Base-by-base conservation (phyloP, 1,139 yeast species). In the Pichia norvegensis region DNA sequence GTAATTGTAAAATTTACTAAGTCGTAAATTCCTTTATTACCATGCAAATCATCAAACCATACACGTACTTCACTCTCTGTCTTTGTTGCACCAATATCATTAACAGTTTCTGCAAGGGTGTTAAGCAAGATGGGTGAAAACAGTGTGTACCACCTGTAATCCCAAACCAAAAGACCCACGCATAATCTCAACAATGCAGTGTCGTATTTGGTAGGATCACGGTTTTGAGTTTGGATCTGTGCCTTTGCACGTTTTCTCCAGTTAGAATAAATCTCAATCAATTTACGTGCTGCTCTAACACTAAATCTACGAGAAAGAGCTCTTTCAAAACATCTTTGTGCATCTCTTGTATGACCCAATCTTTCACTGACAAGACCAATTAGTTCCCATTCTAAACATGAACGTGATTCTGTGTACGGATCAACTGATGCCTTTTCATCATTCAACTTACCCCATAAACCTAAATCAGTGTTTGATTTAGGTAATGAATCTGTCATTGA, bases 61-160 rank as follows among this genome's bases (percentile, higher is more conserved):
- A 92, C 94, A 48, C 78, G 79, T n/a, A 86, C 78, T 57, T 83
- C 81, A 55, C 82, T 82, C 54, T 78, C 80, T 33, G 87, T 78
- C 64, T 85, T 86, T 40, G 84, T 78, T 38, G 83, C 67, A 0
- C 96, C 96, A 58, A 85, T 88, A 57, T 81, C 82, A 27, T 79
- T 78, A 29, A 86, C 81, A 51, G 86, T 69, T 46, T 73, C 77
- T 37, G 78, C 69, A 47, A 88, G 66, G 1, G 79, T 70, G 31
- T 68, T 64, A 20, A 81, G 62, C 47, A 87, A 69, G 41, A 72
- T 70, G 25, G 94, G 86, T 10, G 95, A 81, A 58, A 88, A 90
- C 55, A 90, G 96, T 53, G 81, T 77, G 66, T 92, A 94, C 98
- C 98, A 94, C 61, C 98, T 79, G 65, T 88, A 97, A 61, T 88